A percentile compares a stretch with the other conserved stretches of the same genome.
Evolutionary conservation across 805 yeast species (phyloP).

Genomic region (Trichomonascus vanleenenianus): DNA sequence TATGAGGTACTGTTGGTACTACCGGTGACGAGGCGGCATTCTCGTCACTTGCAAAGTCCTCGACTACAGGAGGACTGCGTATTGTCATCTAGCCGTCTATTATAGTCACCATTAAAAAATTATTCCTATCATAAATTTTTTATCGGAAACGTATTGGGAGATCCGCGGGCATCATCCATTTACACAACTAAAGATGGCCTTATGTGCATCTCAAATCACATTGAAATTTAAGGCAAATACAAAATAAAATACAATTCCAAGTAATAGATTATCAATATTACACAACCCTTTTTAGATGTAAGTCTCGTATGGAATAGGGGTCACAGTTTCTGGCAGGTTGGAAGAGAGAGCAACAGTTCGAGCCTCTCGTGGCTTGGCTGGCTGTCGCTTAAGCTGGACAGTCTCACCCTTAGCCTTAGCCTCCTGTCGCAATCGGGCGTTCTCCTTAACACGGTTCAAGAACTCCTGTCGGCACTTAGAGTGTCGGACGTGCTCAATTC

Average conservation of each 20-base stretch:
- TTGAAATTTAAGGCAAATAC: too few species aligned
- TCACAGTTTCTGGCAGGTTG: constrained; percentile 90
- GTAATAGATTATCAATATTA: not conserved
- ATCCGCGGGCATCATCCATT: too few species aligned
- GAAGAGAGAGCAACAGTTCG: constrained; percentile 75
- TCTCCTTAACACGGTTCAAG: constrained; percentile 95
- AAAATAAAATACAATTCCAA: too few species aligned
- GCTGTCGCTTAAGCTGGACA: constrained; percentile 94
- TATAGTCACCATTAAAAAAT: too few species aligned
- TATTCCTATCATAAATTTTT: too few species aligned
- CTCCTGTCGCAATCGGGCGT: constrained; percentile 87
- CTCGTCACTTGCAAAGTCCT: constrained; percentile 20
- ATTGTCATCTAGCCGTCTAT: not conserved
- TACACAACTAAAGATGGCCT: too few species aligned
- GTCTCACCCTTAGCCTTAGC: constrained; percentile 92
- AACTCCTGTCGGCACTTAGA: constrained; percentile 99
- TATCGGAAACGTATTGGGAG: too few species aligned
- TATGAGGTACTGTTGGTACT: constrained; percentile 17
- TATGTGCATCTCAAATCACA: too few species aligned
- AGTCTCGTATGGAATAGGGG: constrained; percentile 99
- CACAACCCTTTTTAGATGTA: constrained; percentile 60
- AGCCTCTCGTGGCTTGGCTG: constrained; percentile 94
- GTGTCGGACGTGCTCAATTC: constrained; percentile 99
- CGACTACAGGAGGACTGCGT: constrained; percentile 10
- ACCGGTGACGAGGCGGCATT: constrained; percentile 18